Percentiles rank a stretch among this genome's conserved stretches.
phyloP scores from a whole-genome alignment of 345 rosid genomes.

The Lumnitzera littorea region DNA sequence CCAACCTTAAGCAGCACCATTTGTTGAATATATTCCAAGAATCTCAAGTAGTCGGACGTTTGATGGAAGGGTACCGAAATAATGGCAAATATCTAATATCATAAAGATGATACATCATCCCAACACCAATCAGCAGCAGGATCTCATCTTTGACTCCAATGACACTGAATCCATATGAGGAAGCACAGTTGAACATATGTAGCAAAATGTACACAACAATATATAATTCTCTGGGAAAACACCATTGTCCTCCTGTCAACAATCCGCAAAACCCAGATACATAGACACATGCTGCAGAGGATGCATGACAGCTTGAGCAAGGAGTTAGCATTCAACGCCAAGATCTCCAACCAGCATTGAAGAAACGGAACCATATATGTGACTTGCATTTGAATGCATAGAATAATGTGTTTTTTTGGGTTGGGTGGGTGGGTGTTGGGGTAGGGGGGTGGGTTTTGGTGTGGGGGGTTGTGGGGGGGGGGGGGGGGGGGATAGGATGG shows the following conservation, averaged over 20 bases:
- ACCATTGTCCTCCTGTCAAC: slow-evolving; percentile 2
- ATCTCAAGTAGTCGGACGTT: slow-evolving; percentile 37
- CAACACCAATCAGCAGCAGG: slow-evolving; percentile 54
- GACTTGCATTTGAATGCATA: background rate
- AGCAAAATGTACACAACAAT: slow-evolving; percentile 12
- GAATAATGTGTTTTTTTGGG: background rate
- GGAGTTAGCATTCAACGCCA: background rate
- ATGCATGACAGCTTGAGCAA: slow-evolving; percentile 5
- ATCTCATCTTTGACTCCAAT: slow-evolving; percentile 41
- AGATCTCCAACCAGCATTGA: background rate
- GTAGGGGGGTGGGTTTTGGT: too few relatives aligned
- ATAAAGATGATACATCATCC: slow-evolving; percentile 49
- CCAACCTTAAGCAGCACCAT: slow-evolving; percentile 65
- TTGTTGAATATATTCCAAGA: slow-evolving; percentile 65
- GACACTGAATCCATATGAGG: slow-evolving; percentile 20
- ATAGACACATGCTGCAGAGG: background rate
- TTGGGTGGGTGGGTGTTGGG: too few relatives aligned
- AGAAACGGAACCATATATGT: background rate
- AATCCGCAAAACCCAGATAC: slow-evolving; percentile 5
- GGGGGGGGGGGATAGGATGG: too few relatives aligned
- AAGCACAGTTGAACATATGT: slow-evolving; percentile 23
- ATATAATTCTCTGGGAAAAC: slow-evolving; percentile 1
- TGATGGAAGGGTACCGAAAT: slow-evolving; percentile 52
- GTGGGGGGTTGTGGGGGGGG: too few relatives aligned
- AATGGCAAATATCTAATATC: slow-evolving; percentile 46